phyloP scores from a whole-genome alignment of 352 stramenopile species.

The Phytopythium helicoides region DNA sequence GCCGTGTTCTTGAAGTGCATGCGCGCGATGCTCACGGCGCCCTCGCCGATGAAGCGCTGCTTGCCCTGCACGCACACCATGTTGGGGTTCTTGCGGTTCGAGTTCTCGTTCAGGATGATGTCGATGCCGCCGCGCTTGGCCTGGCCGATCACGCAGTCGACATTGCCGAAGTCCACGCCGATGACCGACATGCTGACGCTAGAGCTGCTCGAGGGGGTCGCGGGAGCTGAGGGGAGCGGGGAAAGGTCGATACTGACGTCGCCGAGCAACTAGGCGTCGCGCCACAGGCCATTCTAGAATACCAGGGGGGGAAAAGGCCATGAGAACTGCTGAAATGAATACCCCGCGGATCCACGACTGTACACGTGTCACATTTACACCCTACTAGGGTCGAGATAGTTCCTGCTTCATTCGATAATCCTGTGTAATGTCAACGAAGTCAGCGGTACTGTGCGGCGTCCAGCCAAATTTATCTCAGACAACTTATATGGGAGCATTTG shows the following conservation, averaged over 20 bases:
- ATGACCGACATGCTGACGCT: conserved; percentile 93
- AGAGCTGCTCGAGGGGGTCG: background rate
- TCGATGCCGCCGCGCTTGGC: conserved; percentile 96
- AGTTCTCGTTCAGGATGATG: conserved; percentile 99
- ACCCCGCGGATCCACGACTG: no score
- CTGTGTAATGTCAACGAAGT: no score
- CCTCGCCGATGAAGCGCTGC: conserved; percentile 94
- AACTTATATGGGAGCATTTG: no score
- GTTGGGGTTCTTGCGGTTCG: conserved; percentile 97
- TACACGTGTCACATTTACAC: no score
- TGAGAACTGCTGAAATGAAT: no score
- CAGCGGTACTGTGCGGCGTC: no score
- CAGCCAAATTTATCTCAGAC: no score
- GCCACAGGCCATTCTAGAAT: conserved; percentile 22
- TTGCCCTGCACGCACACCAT: conserved; percentile 88
- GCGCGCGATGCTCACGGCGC: conserved; percentile 87
- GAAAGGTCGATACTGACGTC: background rate
- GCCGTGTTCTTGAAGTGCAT: conserved; percentile 99
- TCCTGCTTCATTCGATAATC: no score
- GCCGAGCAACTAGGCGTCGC: background rate
- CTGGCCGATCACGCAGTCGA: conserved; percentile 95
- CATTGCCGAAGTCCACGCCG: conserved; percentile 96
- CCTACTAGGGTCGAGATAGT: no score
- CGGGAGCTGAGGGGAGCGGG: background rate
- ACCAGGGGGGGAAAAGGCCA: no score